Evolutionary conservation across 768 basidiomycete genomes (phyloP).

Genomic region (Mrakia gelida): DNA sequence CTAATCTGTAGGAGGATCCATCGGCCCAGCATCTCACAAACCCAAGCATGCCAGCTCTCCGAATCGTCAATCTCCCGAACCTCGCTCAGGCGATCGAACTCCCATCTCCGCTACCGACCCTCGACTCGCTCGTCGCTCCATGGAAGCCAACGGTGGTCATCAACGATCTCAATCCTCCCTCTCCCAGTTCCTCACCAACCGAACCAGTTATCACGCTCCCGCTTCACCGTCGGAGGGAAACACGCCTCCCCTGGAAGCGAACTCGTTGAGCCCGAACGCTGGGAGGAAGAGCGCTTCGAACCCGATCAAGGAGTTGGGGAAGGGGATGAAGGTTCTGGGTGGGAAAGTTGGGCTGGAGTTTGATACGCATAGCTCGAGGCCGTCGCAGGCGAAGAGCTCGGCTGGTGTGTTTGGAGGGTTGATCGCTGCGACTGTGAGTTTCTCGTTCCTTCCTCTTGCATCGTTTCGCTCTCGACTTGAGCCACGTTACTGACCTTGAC

Average conservation of each 20-base stretch:
- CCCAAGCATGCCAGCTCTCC: not conserved
- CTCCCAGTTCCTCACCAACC: constrained; percentile 9
- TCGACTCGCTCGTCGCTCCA: not conserved
- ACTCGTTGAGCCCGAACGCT: not conserved
- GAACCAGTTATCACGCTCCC: constrained; percentile 1
- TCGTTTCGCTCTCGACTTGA: not conserved
- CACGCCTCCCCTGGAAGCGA: not conserved
- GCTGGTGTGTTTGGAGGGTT: constrained; percentile 68
- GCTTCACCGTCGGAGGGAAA: not conserved
- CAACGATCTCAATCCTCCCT: constrained; percentile 1
- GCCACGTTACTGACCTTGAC: not conserved
- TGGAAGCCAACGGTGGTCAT: not conserved
- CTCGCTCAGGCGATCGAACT: not conserved
- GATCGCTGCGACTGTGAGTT: constrained; percentile 56
- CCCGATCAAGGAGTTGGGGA: constrained; percentile 29
- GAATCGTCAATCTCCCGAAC: not conserved
- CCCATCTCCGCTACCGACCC: not conserved
- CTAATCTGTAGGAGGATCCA: not conserved
- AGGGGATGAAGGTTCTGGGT: constrained; percentile 34
- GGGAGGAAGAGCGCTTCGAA: constrained; percentile 21
- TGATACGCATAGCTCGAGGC: constrained; percentile 35
- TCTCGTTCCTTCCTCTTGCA: no score
- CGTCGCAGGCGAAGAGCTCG: constrained; percentile 50
- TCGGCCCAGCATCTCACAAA: not conserved
- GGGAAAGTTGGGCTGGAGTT: constrained; percentile 37